phyloP scores from a whole-genome alignment of 1,284 basidiomycete species.

The Naganishia sp. region DNA sequence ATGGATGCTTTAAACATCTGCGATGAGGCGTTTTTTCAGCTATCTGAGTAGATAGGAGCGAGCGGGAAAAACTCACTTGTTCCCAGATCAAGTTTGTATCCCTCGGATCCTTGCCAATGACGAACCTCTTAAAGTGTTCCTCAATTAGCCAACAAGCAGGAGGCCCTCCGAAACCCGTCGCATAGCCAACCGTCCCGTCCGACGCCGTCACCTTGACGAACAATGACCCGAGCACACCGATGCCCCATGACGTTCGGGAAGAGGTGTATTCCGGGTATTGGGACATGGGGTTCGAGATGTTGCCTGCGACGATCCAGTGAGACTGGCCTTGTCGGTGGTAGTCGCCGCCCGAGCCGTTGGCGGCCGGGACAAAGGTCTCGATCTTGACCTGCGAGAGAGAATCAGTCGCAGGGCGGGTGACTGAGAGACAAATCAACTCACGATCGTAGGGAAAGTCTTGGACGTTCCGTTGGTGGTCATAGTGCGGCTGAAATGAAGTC shows the following conservation, averaged over 20 bases:
- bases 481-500: background rate
- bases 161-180: constrained; percentile 60
- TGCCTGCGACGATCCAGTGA: constrained; percentile 53
- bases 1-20: constrained; percentile 55
- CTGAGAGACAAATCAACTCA: constrained; percentile 32
- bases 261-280: constrained; percentile 57
- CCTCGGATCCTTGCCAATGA: constrained; percentile 59
- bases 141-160: constrained; percentile 62
- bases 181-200: constrained; percentile 58
- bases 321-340: constrained; percentile 56
- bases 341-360: constrained; percentile 58
- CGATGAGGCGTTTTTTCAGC: background rate
- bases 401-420: background rate
- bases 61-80: constrained; percentile 43
- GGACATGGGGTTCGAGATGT: constrained; percentile 57
- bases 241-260: constrained; percentile 57
- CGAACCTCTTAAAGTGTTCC: constrained; percentile 60
- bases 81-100: constrained; percentile 59
- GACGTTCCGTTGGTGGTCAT: constrained; percentile 15
- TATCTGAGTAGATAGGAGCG: background rate
- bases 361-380: constrained; percentile 55
- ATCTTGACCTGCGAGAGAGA: constrained; percentile 42
- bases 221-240: constrained; percentile 56
- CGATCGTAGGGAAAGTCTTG: constrained; percentile 48
- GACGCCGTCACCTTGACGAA: constrained; percentile 58